A percentile compares a stretch with the other conserved stretches of the same genome.
Conservation (phyloP, 306 rosid genomes). For the Astragalus membranaceus region DNA sequence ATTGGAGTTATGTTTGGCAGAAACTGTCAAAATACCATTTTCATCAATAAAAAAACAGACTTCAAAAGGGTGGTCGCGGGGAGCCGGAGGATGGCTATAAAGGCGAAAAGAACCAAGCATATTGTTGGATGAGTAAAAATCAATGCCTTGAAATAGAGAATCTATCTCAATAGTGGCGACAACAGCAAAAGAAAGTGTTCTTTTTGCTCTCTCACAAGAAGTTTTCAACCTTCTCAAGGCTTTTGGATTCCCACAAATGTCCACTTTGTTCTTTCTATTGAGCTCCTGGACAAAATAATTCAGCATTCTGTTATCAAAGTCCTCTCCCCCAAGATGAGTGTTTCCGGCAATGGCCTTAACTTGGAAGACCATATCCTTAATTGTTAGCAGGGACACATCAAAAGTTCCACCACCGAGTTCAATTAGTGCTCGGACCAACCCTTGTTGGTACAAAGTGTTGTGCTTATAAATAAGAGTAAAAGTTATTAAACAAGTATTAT, state of each 20-base stretch:
- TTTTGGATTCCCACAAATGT: neutral
- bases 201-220: neutral
- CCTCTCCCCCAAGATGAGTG: neutral
- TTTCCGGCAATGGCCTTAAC: neutral
- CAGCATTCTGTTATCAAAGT: neutral
- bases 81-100: conserved; percentile 39
- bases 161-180: neutral
- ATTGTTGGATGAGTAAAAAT: conserved; percentile 15
- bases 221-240: no score
- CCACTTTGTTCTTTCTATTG: neutral
- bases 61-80: conserved; percentile 24
- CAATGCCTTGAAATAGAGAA: no score
- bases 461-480: no score
- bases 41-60: conserved; percentile 24
- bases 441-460: no score
- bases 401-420: neutral
- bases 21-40: no score
- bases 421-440: no score
- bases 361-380: neutral
- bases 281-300: neutral
- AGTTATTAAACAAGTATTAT: no score
- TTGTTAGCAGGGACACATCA: neutral
- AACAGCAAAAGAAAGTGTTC: neutral
- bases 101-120: conserved; percentile 27
- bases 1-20: no score